Evolutionary conservation across 2,329 filamentous ascomycete genomes (phyloP), one percentile per base, ranked within the genome.

Genomic region (Didymella sp.): DNA sequence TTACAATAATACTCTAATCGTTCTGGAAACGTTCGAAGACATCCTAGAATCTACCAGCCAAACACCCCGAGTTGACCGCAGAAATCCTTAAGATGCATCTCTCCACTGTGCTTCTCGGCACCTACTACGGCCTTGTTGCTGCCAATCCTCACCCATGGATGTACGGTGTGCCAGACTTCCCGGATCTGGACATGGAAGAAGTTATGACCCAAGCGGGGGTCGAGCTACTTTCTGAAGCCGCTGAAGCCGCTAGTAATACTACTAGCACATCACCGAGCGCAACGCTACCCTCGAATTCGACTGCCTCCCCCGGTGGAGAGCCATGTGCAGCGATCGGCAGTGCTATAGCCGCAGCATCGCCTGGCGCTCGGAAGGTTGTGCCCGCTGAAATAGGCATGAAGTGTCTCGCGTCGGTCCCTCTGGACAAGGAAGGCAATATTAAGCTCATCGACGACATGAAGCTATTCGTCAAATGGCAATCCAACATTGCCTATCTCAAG

Each of bases 401-500:
- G 22, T 78, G 76, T 59, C 51, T 77, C 15, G 61, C 70, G 41
- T 73, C 74, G 1, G 75, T 78, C 19, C 76, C 76, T 4, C 60
- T 78, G 2, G 73, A 76, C 35, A 67, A 58, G n/a, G 60, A 67
- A 8, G 73, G 70, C 22, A 73, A 75, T 38, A 38, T 67, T 6
- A 60, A 71, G 30, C 58, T 76, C 25, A 67, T 78, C 35, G 66
- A 72, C 6, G 73, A 77, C 21, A 47, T 78, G 33, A 73, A 73
- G 48, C 51, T 71, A 13, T 73, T 74, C 33, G 51, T 75, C 5
- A 66, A 75, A 42, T 79, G 77, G 66, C 76, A 80, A 41, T 76
- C 73, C 9, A 76, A 74, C 17, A 59, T 79, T 9, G 73, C 67
- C 2, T 79, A 77, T 46, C 66, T 79, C 6, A 76, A 76, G 25